Conservation (phyloP, 345 rosid species). For the Citrus sp. region DNA sequence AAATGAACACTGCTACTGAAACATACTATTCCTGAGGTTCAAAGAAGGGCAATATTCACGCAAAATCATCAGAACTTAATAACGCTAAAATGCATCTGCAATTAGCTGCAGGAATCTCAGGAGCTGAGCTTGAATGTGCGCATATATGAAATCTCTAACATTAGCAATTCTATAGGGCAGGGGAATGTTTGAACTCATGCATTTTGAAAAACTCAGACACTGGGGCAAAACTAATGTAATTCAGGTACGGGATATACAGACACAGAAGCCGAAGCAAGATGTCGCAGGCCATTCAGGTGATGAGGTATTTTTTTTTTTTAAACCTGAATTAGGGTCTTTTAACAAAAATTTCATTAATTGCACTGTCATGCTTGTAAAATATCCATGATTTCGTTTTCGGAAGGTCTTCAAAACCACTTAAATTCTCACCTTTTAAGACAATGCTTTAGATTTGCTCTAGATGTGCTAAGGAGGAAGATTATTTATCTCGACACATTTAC, state of each 20-base stretch:
- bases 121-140: too few relatives aligned
- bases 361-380: background rate
- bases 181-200: too few relatives aligned
- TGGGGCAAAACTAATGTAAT: too few relatives aligned
- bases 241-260: constrained; percentile 54
- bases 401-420: constrained; percentile 55
- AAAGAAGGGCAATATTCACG: too few relatives aligned
- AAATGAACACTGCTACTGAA: too few relatives aligned
- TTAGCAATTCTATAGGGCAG: too few relatives aligned
- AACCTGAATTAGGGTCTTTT: background rate
- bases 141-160: too few relatives aligned
- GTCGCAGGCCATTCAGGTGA: constrained; percentile 96
- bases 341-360: background rate
- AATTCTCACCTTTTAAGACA: background rate
- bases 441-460: background rate
- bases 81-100: too few relatives aligned
- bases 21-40: too few relatives aligned
- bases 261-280: constrained; percentile 86
- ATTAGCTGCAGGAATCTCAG: too few relatives aligned
- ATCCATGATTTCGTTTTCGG: background rate
- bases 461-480: background rate
- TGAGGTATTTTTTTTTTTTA: constrained; percentile 21
- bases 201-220: too few relatives aligned
- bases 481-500: background rate
- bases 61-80: too few relatives aligned